Base-by-base conservation (phyloP, 305 asterid genomes). In the Striga hermonthica region DNA sequence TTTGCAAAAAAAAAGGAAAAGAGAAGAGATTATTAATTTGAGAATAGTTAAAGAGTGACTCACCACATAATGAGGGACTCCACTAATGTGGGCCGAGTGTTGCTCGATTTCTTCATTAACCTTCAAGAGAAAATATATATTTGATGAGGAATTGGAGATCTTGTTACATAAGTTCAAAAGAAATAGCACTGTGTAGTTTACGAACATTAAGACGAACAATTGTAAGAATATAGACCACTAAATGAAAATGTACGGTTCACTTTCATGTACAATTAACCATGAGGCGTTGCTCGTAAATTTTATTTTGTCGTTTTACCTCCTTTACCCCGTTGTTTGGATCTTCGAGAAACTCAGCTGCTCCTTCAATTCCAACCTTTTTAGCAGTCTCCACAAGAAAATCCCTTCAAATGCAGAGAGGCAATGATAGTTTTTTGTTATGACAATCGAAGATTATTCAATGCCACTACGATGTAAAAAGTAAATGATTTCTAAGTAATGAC, bases 291-390 rank as follows among this genome's bases (percentile, higher is more conserved):
- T n/a, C 31, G 2, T 22, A 22, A 22, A 22, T 22, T 22, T 22
- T 22, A 22, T 22, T 22, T 22, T 22, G 3, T 22, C 4, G 3
- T 53, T 0, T 6, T 83, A 92, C 98, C 98, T 92, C 96, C 62
- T 86, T 82, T 8, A 80, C 66, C 39, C 98, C 98, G 63, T 84
- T 92, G 78, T 77, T 85, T 31, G 98, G 92, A 79, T 90, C 80
- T 9, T 79, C 89, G 62, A 92, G 96, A 79, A 83, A 90, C 82
- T 86, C 95, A 4, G 84, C 91, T 56, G 96, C 97, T 66, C 98
- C 98, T 82, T 84, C 92, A 7, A 92, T 71, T 61, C 96, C 98
- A 15, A 79, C 97, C 73, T 88, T 88, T 57, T 74, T 76, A 28
- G 97, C 98, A 59, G 82, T 67, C 71, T 88, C 95, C 16, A 77